Evolutionary conservation across 1,139 yeast genomes (phyloP).

Genomic region (Pichia sp.): DNA sequence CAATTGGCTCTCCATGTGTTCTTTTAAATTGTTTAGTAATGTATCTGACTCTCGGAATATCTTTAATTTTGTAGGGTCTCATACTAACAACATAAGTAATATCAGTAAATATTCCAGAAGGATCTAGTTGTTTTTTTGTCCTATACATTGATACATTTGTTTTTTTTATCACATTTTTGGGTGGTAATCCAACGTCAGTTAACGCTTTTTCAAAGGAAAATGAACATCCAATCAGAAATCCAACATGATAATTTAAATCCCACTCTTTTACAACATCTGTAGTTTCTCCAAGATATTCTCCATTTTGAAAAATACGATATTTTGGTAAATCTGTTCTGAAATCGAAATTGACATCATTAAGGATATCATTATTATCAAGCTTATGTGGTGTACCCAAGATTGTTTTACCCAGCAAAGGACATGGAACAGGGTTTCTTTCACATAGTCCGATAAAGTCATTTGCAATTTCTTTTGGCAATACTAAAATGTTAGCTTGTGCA

Average conservation of each 20-base stretch:
- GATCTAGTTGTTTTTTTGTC: conserved; percentile 1
- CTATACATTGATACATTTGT: conserved; percentile 7
- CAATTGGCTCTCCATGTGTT: conserved; percentile 10
- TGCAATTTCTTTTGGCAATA: conserved; percentile 4
- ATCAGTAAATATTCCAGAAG: conserved; percentile 2
- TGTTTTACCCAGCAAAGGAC: conserved; percentile 8
- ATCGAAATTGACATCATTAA: conserved; percentile 2
- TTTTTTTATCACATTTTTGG: neutral
- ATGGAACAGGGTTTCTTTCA: conserved; percentile 7
- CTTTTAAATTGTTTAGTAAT: conserved; percentile 3
- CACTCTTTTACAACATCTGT: neutral
- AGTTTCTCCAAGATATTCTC: neutral
- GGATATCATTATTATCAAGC: neutral
- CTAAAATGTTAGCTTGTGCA: conserved; percentile 8
- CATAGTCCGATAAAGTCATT: conserved; percentile 5
- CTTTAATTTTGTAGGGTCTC: conserved; percentile 6
- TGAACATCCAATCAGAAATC: conserved; percentile 9
- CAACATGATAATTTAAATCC: conserved; percentile 3
- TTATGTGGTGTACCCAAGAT: conserved; percentile 1
- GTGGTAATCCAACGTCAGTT: neutral
- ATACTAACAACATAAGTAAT: conserved; percentile 8
- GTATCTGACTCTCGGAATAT: conserved; percentile 3
- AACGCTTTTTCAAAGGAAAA: conserved; percentile 8
- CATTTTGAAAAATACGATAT: conserved; percentile 1
- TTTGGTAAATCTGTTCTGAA: conserved; percentile 8